Conservation (phyloP, 768 basidiomycete species). For the Kwoniella bestiolae region DNA sequence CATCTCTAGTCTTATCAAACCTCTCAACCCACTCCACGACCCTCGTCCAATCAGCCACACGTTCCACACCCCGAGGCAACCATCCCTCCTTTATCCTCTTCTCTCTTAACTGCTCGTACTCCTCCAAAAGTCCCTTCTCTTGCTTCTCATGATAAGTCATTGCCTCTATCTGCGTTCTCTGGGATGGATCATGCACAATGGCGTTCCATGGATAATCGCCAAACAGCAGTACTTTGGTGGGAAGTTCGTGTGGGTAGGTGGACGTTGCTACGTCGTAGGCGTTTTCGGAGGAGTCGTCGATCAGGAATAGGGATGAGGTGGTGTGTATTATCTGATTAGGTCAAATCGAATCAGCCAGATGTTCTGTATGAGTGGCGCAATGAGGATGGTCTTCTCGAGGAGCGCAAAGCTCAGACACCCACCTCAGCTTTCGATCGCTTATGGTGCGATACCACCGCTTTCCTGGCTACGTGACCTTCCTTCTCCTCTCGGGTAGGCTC, state of each 20-base stretch:
- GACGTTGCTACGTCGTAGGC: constrained; percentile 66
- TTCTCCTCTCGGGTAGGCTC: constrained; percentile 59
- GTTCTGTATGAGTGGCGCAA: background rate
- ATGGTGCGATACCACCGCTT: constrained; percentile 57
- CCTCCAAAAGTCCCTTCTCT: constrained; percentile 48
- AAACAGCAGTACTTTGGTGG: constrained; percentile 70
- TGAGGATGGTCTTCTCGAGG: no score
- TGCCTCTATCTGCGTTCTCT: constrained; percentile 30
- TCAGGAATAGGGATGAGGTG: constrained; percentile 68
- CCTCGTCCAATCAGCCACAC: constrained; percentile 70
- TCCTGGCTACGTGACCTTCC: constrained; percentile 44
- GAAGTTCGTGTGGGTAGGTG: constrained; percentile 62
- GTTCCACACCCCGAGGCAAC: constrained; percentile 63
- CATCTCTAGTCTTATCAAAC: constrained; percentile 2
- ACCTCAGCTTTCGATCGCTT: constrained; percentile 72
- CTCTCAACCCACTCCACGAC: constrained; percentile 54
- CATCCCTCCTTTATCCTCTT: constrained; percentile 57
- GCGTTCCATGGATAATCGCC: constrained; percentile 79
- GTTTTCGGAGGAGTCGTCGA: constrained; percentile 83
- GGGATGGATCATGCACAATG: constrained; percentile 56
- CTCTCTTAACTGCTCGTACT: constrained; percentile 66
- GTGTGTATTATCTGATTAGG: constrained; percentile 66
- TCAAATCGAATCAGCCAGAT: background rate
- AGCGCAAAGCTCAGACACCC: no score
- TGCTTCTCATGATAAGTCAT: constrained; percentile 50